phyloP scores from a whole-genome alignment of 352 stramenopile species.

The Globisporangium spiculum region DNA sequence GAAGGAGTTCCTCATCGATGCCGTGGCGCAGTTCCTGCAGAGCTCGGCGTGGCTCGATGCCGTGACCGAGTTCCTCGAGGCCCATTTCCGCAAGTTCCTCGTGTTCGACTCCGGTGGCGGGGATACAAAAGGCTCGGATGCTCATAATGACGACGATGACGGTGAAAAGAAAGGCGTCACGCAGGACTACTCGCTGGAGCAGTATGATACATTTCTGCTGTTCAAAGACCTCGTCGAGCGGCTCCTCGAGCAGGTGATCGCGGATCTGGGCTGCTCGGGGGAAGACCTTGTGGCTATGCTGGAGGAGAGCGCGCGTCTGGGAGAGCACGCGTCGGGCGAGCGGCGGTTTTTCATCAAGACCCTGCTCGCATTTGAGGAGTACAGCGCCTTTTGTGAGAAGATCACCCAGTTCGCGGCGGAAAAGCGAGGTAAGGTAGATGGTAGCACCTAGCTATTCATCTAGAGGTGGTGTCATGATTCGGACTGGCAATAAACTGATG shows the following conservation, averaged over 20 bases:
- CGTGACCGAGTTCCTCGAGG: constrained; percentile 51
- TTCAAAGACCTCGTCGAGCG: constrained; percentile 73
- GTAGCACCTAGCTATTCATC: background rate
- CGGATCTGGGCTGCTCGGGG: constrained; percentile 58
- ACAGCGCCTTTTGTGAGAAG: constrained; percentile 47
- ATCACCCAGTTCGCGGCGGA: constrained; percentile 55
- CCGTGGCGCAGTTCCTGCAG: constrained; percentile 69
- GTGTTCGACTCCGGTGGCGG: background rate
- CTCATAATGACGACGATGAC: background rate
- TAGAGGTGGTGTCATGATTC: no score
- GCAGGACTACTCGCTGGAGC: constrained; percentile 43
- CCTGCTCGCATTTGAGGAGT: constrained; percentile 71
- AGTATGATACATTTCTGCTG: constrained; percentile 64
- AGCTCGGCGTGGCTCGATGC: constrained; percentile 45
- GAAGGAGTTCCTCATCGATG: constrained; percentile 77
- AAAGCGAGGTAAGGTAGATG: constrained; percentile 26
- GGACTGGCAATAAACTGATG: no score
- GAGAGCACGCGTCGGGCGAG: constrained; percentile 35
- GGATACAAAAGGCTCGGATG: background rate
- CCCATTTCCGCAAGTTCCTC: constrained; percentile 55
- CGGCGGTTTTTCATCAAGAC: constrained; percentile 67
- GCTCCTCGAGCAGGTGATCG: constrained; percentile 55
- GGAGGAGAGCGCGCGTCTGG: constrained; percentile 34
- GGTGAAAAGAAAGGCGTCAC: constrained; percentile 16
- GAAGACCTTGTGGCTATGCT: constrained; percentile 52